These are phyloP conservation scores for Cucurbita maxima DNA, from an alignment of 306 rosid genomes.

Conservation along the genomic window DNA sequence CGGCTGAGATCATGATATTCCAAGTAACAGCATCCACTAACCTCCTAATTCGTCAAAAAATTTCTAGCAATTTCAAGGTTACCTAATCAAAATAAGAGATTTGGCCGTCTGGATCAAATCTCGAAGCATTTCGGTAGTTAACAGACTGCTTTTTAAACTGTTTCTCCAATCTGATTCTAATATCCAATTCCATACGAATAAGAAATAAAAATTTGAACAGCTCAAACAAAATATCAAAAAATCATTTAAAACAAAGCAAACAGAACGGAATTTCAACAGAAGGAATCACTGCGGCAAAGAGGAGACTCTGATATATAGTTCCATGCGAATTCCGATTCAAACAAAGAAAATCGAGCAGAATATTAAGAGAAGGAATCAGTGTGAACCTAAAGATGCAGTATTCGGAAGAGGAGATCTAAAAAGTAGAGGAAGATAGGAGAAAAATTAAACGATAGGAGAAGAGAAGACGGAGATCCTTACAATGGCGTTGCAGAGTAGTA, in stretches of 20 bases:
- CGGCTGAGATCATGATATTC: slow-evolving; percentile 58
- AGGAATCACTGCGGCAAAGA: not conserved
- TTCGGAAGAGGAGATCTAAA: slow-evolving; percentile 5
- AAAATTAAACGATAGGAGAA: not conserved
- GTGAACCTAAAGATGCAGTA: not conserved
- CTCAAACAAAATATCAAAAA: not conserved
- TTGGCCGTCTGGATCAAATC: not conserved
- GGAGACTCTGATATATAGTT: not conserved
- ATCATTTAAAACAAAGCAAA: not conserved
- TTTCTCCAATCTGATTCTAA: not conserved
- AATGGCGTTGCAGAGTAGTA: slow-evolving; percentile 94
- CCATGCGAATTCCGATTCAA: not conserved
- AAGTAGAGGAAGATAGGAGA: not conserved
- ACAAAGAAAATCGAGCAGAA: not conserved
- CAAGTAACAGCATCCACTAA: slow-evolving; percentile 28
- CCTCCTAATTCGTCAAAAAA: slow-evolving; percentile 35
- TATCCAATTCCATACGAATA: not conserved
- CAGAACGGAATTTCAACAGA: not conserved
- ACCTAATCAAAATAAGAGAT: slow-evolving; percentile 15
- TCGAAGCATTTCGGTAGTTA: not conserved
- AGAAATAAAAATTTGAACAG: not conserved
- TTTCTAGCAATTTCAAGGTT: slow-evolving; percentile 31
- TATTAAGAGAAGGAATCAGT: not conserved
- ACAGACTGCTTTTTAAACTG: not conserved
- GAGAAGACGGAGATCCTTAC: slow-evolving; percentile 15